Conservation (phyloP, 2,329 filamentous ascomycete species). For the Cladosporium halotolerans region DNA sequence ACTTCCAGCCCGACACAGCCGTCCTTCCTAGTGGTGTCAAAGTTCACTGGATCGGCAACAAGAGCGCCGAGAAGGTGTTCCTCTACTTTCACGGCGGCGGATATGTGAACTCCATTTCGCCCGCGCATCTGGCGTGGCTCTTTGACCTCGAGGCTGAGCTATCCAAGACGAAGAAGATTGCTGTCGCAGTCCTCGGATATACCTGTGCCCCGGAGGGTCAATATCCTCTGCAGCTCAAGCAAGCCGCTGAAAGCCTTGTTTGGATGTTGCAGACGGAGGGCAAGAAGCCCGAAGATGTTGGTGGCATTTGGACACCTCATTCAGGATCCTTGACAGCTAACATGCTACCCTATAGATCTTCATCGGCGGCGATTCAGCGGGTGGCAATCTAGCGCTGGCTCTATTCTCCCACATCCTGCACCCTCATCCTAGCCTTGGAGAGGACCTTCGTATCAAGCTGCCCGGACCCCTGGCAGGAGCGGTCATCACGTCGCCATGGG, state of each 20-base stretch:
- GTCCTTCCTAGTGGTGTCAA: conserved; percentile 39
- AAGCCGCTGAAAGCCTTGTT: conserved; percentile 39
- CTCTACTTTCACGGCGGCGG: conserved; percentile 51
- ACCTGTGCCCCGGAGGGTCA: conserved; percentile 45
- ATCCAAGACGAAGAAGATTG: conserved; percentile 32
- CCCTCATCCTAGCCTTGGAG: conserved; percentile 48
- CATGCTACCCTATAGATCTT: conserved; percentile 33
- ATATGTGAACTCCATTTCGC: conserved; percentile 44
- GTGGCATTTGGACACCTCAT: not conserved
- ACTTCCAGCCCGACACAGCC: conserved; percentile 34
- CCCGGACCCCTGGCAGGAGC: conserved; percentile 42
- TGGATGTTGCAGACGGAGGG: conserved; percentile 36
- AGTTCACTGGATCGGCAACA: conserved; percentile 43
- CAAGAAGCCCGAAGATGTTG: conserved; percentile 31
- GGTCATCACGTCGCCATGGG: conserved; percentile 55
- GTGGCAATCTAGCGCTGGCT: conserved; percentile 43
- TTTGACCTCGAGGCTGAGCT: conserved; percentile 39
- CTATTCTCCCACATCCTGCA: conserved; percentile 49
- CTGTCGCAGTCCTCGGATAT: conserved; percentile 52
- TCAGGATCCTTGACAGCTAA: not conserved
- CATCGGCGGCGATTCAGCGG: conserved; percentile 49
- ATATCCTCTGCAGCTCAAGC: conserved; percentile 45
- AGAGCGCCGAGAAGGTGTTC: conserved; percentile 35
- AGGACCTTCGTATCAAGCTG: conserved; percentile 31
- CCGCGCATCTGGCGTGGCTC: conserved; percentile 46